Evolutionary conservation across 495 filamentous ascomycete genomes (phyloP).

Genomic region (Trichoderma erinaceum): DNA sequence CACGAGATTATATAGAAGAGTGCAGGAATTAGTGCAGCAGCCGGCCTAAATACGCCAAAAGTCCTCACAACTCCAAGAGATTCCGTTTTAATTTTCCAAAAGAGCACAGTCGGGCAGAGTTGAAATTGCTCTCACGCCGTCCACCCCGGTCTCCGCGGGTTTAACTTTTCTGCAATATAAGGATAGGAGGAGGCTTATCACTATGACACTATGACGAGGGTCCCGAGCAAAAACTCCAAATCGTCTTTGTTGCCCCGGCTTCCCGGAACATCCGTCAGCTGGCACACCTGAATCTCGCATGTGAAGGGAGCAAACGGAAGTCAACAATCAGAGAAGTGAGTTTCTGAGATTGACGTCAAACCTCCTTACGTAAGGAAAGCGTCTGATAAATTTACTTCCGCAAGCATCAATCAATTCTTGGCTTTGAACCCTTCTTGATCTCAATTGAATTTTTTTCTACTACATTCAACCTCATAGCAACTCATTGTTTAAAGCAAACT

Average conservation of each 20-base stretch:
- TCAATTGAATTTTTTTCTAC: not conserved
- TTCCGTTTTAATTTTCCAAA: no score
- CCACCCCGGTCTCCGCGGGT: not conserved
- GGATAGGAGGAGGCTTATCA: not conserved
- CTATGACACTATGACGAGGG: not conserved
- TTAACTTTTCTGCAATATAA: not conserved
- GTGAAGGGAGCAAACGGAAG: not conserved
- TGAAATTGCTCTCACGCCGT: not conserved
- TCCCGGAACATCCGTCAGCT: not conserved
- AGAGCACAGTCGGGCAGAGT: no score
- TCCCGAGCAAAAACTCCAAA: not conserved
- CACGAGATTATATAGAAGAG: no score
- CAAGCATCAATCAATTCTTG: not conserved
- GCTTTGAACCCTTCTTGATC: not conserved
- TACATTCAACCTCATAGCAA: not conserved
- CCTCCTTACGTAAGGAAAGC: slow-evolving; percentile 6
- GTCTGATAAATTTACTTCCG: not conserved
- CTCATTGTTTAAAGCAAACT: not conserved
- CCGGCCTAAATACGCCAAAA: not conserved
- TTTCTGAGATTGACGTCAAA: not conserved
- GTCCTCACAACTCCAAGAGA: not conserved
- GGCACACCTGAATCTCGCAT: not conserved
- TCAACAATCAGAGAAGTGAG: not conserved
- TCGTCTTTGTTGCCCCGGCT: slow-evolving; percentile 3
- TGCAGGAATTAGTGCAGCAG: no score